Base-by-base conservation (phyloP, 805 yeast species). In the Limtongia smithiae region DNA sequence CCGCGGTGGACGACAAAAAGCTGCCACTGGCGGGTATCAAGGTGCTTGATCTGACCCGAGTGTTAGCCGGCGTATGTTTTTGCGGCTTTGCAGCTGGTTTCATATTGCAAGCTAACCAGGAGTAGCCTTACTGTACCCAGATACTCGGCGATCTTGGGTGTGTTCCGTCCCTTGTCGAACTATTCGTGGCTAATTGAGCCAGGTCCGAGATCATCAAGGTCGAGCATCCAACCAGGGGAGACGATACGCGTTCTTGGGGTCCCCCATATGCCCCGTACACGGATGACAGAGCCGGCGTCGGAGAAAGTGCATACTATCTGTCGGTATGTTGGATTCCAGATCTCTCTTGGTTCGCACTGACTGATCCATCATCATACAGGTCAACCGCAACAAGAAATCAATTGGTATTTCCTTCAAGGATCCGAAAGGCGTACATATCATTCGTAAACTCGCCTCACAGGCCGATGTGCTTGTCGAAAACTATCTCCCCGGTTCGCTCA, bases 161-260 rank as follows among this genome's bases (percentile, higher is more conserved):
- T 17, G 49, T 40, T 22, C 14, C 5, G 22, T 18, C 14, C 3
- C 3, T n/a, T 34, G 11, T n/a, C 12, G 8, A 11, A 5, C 4
- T n/a, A 4, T 11, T 12, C 11, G 24, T 20, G 22, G 21, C 40
- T 36, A 11, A 37, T 27, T 20, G 11, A 20, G 15, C 24, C 22
- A 53, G 72, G n/a, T 73, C 73, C 27, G 71, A 69, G 21, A 64
- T 69, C 17, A 57, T 69, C 40, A 69, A 69, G 42, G 60, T 69
- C 40, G 73, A 69, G 61, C 72, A 69, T 48, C 72, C 72, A 1
- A 48, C 46, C 11, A 62, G 73, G 8, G 73, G 73, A 14, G 73
- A 69, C 54, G 73, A 70, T 40, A 69, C 73, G 2, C 59, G 73
- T 31, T 65, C 69, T 3, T 69, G 73, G 73, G 73, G 73, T n/a